A percentile compares a stretch with the other conserved stretches of the same genome.
Conservation (phyloP, 2,329 filamentous ascomycete species). For the Pseudofabraea citricarpa region DNA sequence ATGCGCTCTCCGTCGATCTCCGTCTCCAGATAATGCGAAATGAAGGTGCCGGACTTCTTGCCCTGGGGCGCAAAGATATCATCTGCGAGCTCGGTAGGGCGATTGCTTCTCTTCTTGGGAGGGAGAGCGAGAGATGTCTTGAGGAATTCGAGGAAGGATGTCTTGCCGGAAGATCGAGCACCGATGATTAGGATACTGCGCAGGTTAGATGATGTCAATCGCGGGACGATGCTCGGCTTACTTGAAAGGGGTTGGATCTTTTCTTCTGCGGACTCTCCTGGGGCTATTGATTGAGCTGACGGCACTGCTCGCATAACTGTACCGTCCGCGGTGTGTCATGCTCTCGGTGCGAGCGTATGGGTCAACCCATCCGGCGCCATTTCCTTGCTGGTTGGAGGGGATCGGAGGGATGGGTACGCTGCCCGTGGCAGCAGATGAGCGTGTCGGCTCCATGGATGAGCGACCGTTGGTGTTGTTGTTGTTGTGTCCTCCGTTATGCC, state of each 20-base stretch:
- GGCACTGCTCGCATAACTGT: conserved; percentile 91
- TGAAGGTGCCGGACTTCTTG: conserved; percentile 58
- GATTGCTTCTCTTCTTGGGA: conserved; percentile 62
- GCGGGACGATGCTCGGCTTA: conserved; percentile 46
- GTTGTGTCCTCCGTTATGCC: conserved; percentile 31
- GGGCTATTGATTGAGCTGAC: conserved; percentile 91
- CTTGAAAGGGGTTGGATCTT: conserved; percentile 98
- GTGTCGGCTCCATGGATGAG: conserved; percentile 48
- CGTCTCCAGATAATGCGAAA: conserved; percentile 85
- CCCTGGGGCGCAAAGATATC: conserved; percentile 47
- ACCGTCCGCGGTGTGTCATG: conserved; percentile 94
- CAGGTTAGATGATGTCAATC: conserved; percentile 9
- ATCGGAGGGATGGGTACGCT: conserved; percentile 52
- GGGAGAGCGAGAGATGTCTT: conserved; percentile 80
- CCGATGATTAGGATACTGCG: conserved; percentile 84
- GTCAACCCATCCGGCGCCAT: conserved; percentile 59
- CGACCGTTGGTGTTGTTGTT: conserved; percentile 32
- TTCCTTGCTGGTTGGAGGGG: conserved; percentile 29
- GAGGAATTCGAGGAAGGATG: conserved; percentile 93
- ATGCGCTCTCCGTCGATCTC: conserved; percentile 91
- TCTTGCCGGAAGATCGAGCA: conserved; percentile 84
- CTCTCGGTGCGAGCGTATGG: conserved; percentile 83
- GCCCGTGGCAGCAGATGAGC: conserved; percentile 23
- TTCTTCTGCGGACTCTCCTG: conserved; percentile 84
- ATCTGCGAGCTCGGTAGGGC: conserved; percentile 30